A percentile compares a stretch with the other conserved stretches of the same genome.
Conservation (phyloP, 768 basidiomycete species). For the Amanita rimosa region DNA sequence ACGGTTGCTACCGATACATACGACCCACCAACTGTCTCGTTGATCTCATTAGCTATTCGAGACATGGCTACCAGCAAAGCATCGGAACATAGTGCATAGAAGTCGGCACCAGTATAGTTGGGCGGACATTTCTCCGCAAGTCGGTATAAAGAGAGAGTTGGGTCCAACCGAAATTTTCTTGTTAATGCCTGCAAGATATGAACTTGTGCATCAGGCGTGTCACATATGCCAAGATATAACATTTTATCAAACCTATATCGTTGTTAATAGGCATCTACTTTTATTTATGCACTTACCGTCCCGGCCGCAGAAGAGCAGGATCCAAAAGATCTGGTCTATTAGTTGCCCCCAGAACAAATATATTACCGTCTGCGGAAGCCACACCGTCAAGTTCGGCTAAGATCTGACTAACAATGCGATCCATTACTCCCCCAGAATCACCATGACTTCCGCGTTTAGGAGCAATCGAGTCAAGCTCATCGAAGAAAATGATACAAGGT, state of each 20-base stretch:
- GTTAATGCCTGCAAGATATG: slow-evolving; percentile 87
- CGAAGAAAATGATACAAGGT: slow-evolving; percentile 95
- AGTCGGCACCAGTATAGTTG: slow-evolving; percentile 95
- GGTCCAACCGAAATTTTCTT: slow-evolving; percentile 78
- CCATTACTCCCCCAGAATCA: slow-evolving; percentile 97
- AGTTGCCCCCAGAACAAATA: slow-evolving; percentile 94
- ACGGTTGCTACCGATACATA: neutral
- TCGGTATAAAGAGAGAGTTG: slow-evolving; percentile 44
- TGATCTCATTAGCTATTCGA: slow-evolving; percentile 70
- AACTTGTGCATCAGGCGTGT: slow-evolving; percentile 74
- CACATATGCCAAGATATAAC: slow-evolving; percentile 90
- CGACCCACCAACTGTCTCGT: slow-evolving; percentile 55
- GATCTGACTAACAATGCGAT: slow-evolving; percentile 91
- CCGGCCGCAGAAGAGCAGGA: slow-evolving; percentile 80
- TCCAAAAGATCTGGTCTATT: slow-evolving; percentile 91
- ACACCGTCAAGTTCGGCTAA: slow-evolving; percentile 93
- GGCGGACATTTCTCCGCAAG: slow-evolving; percentile 76
- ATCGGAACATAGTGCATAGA: slow-evolving; percentile 95
- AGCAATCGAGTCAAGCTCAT: slow-evolving; percentile 90
- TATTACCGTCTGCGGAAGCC: slow-evolving; percentile 53
- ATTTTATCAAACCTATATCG: slow-evolving; percentile 80
- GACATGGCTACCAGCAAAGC: slow-evolving; percentile 95
- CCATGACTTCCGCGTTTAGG: slow-evolving; percentile 93
- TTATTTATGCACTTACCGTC: slow-evolving; percentile 41
- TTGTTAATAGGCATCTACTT: neutral